Evolutionary conservation across 2,329 filamentous ascomycete genomes (phyloP).

Genomic region (Berkeleyomyces basicola): DNA sequence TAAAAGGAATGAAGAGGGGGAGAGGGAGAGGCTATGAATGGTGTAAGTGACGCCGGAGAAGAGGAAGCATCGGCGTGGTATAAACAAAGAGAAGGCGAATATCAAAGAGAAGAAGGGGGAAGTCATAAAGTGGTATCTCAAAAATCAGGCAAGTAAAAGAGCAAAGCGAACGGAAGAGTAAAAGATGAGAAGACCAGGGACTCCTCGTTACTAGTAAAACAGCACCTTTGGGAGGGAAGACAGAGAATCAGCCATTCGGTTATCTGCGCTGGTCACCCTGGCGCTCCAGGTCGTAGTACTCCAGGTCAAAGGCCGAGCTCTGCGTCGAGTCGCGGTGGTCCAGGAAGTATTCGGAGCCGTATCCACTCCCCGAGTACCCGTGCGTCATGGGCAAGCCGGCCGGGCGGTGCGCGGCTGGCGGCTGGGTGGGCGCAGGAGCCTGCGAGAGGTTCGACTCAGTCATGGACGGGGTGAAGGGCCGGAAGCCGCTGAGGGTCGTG

Average conservation of each 20-base stretch:
- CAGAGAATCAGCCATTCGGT: neutral
- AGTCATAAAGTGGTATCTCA: constrained; percentile 9
- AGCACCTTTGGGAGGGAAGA: neutral
- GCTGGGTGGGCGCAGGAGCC: constrained; percentile 11
- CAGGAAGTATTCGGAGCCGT: constrained; percentile 16
- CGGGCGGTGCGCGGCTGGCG: neutral
- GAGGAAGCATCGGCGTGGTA: neutral
- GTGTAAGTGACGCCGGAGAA: neutral
- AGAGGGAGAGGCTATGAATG: neutral
- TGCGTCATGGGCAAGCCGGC: constrained; percentile 21
- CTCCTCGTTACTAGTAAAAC: neutral
- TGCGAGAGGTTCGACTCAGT: constrained; percentile 4
- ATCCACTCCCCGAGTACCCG: constrained; percentile 15
- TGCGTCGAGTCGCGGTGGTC: constrained; percentile 10
- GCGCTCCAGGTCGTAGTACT: constrained; percentile 9
- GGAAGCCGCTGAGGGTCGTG: neutral
- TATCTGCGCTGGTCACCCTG: constrained; percentile 2
- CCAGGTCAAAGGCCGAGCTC: constrained; percentile 10
- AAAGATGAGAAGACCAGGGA: constrained; percentile 2
- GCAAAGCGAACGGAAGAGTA: neutral
- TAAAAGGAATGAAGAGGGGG: neutral
- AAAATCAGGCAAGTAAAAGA: constrained; percentile 1
- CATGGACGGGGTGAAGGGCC: constrained; percentile 12
- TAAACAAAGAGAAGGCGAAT: neutral
- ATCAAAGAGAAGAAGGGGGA: neutral